Base-by-base conservation (phyloP, 1,284 basidiomycete species). In the Phlebopus sp. region DNA sequence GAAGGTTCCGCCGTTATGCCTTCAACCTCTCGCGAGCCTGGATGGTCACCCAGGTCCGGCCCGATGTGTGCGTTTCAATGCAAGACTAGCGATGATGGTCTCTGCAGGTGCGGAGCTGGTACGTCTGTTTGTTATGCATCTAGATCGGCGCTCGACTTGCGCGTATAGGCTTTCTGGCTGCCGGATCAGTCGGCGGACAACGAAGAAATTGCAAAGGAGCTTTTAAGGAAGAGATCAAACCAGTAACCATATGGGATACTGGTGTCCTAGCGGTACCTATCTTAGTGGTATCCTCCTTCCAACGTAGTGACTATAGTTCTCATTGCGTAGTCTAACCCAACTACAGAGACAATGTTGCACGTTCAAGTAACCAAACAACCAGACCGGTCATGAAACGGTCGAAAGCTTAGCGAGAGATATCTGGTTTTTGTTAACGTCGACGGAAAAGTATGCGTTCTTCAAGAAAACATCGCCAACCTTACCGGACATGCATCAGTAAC, bases 1-100 rank as follows among this genome's bases (percentile, higher is more conserved):
- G 52, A 79, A 78, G 56, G 61, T 69, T 11, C 69, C 69, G 9
- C 84, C 82, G 2, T 56, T 69, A 46, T 71, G 73, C 43, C 58
- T 92, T 23, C 69, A 75, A 44, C 85, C 90, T 1, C 53, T 84
- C 15, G 69, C 72, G 8, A 71, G 63, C 14, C 67, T 91, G 37
- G 90, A 91, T 34, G 88, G 86, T 0, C 87, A 94, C 64, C 81
- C 86, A 6, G 82, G 83, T n/a, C 87, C 90, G 19, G 80, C 85
- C 25, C 74, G 94, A 60, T 91, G 90, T 53, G 89, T 96, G 3
- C 80, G 77, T 56, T 95, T 94, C 66, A 97, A 95, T 61, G 92
- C 93, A 6, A 79, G 90, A 47, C 76, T 82, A 51, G 84, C 84
- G n/a, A 94, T 97, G 90, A 76, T 97, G 74, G 87, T 82, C 43